Base-by-base conservation (phyloP, 2,329 filamentous ascomycete species). In the Exophiala mesophila region DNA sequence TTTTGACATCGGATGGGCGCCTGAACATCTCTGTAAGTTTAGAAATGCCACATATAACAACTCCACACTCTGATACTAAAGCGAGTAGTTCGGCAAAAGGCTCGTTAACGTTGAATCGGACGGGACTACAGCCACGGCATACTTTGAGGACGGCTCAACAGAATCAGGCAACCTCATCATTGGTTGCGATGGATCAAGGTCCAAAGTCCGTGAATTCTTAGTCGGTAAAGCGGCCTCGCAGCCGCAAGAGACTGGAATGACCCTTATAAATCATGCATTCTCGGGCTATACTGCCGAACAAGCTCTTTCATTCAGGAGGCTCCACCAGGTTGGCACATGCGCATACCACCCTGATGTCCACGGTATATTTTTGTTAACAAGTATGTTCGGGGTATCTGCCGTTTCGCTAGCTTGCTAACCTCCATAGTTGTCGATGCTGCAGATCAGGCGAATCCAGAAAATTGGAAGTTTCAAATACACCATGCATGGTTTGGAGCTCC, bases 381-480 rank as follows among this genome's bases (percentile, higher is more conserved):
- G 36, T 45, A 16, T 19, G 21, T 21, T 30, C 13, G 16, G 24
- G 21, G 10, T 15, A 16, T 4, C 4, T 8, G 24, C 4, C 23
- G 13, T 4, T 4, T 9, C 18, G 13, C 8, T 35, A 36, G 12
- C 20, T 20, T 19, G 16, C n/a, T 31, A 7, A 30, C 23, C 2
- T 6, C 17, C n/a, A 23, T 32, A 53, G 57, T 63, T 17, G 56
- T 62, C 10, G 62, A 63, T 13, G 60, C 62, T 47, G 55, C 56
- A 0, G 50, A 61, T 15, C 36, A 50, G 5, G 51, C 61, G 1
- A 56, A 63, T n/a, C 56, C 62, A 3, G 57, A 55, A 12, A 59
- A 55, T 5, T 63, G 62, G 62, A 60, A 49, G 0, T 63, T 63
- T 38, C 60, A 64, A 28, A 59, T 63, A 1, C 29, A 39, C 10